phyloP scores from a whole-genome alignment of 257 asterid species.

The Gardenia jasminoides region DNA sequence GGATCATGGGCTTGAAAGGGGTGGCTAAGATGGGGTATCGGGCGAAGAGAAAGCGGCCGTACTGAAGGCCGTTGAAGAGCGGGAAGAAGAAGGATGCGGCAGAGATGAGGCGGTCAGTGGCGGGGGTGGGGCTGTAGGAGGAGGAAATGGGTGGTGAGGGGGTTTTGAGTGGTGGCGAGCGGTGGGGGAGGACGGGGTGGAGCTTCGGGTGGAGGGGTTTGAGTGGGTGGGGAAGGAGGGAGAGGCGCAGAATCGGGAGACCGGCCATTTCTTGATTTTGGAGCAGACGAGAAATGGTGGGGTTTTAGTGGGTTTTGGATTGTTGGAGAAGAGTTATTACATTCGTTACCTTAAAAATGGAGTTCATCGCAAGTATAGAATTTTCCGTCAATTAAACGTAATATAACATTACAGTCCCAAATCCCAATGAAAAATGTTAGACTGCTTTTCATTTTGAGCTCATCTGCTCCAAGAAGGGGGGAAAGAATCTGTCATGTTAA shows the following conservation, averaged over 20 bases:
- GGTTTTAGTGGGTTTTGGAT: constrained; percentile 18
- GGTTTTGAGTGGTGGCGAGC: constrained; percentile 14
- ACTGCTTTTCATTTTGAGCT: too few relatives aligned
- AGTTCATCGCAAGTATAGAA: too few relatives aligned
- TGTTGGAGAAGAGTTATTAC: not conserved
- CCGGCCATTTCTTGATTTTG: constrained; percentile 43
- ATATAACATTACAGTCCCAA: too few relatives aligned
- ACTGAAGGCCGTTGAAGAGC: constrained; percentile 81
- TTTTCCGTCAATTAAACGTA: too few relatives aligned
- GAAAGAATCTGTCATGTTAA: too few relatives aligned
- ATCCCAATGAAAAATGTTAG: too few relatives aligned
- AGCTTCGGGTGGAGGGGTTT: constrained; percentile 14
- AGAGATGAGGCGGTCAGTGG: constrained; percentile 84
- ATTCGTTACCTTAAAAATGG: too few relatives aligned
- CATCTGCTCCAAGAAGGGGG: too few relatives aligned
- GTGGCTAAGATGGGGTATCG: constrained; percentile 62
- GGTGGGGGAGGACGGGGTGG: constrained; percentile 1
- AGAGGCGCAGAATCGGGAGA: constrained; percentile 55
- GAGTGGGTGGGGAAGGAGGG: constrained; percentile 37
- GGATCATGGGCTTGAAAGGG: constrained; percentile 78
- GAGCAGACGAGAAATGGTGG: not conserved
- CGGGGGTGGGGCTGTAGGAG: constrained; percentile 63
- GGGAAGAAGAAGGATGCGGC: constrained; percentile 91
- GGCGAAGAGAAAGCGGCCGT: constrained; percentile 80
- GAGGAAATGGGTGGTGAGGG: constrained; percentile 20